Percentiles rank a stretch among this genome's conserved stretches.
phyloP scores from a whole-genome alignment of 176 grass and related monocot genomes.

The Phragmites australis region DNA sequence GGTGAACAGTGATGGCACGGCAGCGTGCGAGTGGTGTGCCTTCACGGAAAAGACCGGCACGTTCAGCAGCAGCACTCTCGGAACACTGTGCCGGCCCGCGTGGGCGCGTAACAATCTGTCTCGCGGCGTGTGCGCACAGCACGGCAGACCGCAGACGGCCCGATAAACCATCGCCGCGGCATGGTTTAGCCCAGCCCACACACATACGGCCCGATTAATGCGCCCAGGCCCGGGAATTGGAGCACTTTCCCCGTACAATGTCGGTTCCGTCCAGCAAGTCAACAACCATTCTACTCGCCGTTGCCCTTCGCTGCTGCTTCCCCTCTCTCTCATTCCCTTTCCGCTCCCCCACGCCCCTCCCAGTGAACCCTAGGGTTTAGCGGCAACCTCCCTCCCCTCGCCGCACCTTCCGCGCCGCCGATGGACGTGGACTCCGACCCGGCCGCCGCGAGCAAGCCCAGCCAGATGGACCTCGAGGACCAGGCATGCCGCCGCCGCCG shows the following conservation, averaged over 20 bases:
- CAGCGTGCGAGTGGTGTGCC: too few relatives aligned
- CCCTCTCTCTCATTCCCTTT: not conserved
- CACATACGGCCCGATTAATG: too few relatives aligned
- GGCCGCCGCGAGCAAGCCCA: slow-evolving; percentile 28
- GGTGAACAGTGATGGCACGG: too few relatives aligned
- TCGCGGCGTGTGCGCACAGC: too few relatives aligned
- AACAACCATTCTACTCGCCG: not conserved
- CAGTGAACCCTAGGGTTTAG: slow-evolving; percentile 40
- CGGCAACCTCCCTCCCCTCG: not conserved
- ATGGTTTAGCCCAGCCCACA: not conserved
- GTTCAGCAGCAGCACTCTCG: too few relatives aligned
- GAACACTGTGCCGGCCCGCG: too few relatives aligned
- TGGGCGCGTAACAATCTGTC: too few relatives aligned
- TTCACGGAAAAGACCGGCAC: too few relatives aligned
- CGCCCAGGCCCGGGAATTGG: not conserved
- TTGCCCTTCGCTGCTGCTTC: not conserved
- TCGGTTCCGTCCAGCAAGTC: not conserved
- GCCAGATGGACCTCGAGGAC: slow-evolving; percentile 52
- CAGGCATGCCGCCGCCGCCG: slow-evolving; percentile 35
- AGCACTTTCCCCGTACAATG: not conserved
- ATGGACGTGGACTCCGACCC: slow-evolving; percentile 44
- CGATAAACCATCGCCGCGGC: not conserved
- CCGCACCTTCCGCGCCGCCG: not conserved
- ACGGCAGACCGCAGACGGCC: too few relatives aligned
- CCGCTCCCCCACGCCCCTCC: not conserved